Evolutionary conservation across 1,284 basidiomycete species (phyloP), one percentile per base, ranked within the genome.

Genomic region (Cutaneotrichosporon sp.): DNA sequence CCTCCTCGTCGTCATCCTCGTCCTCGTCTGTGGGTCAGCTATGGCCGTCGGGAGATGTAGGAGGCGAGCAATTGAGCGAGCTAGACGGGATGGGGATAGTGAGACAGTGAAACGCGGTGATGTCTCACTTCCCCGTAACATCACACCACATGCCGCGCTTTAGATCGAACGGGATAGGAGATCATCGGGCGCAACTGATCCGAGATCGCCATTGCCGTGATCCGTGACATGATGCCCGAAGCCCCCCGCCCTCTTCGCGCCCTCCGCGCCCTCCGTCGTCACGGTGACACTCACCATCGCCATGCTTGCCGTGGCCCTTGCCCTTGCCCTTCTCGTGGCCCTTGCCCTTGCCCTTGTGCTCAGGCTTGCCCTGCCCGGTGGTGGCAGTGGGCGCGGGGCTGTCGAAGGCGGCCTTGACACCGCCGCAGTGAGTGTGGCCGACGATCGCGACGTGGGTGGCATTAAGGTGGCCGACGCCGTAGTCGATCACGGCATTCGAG

Each of bases 361-460:
- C 36, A 16, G 6, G 33, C 33, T 25, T 33, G 42, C n/a, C 20
- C 22, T 53, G 50, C 33, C 49, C 53, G 18, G 45, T 11, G 24
- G 46, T 52, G 22, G 56, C 22, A 4, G 20, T 57, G 24, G 70
- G 70, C 24, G 64, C 61, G 3, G 72, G 72, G 1, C 73, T 64
- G 36, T 63, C 72, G 62, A 87, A 88, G 0, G 89, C 89, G 0
- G 83, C 82, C 25, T 87, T 87, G 63, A 76, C 79, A 16, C 91
- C 92, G 62, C 90, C 92, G 72, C 91, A 94, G 66, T 85, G 81
- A 8, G 87, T 88, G 78, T 93, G 92, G 43, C 91, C 92, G 24
- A 88, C 89, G 65, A 94, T 81, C 61, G 91, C 82, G 65, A 94
- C 89, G 81, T 97, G 90, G 78, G 90, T 84, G 46, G 95, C 89